Base-by-base conservation (phyloP, 495 filamentous ascomycete genomes). In the Xylaria acuta region DNA sequence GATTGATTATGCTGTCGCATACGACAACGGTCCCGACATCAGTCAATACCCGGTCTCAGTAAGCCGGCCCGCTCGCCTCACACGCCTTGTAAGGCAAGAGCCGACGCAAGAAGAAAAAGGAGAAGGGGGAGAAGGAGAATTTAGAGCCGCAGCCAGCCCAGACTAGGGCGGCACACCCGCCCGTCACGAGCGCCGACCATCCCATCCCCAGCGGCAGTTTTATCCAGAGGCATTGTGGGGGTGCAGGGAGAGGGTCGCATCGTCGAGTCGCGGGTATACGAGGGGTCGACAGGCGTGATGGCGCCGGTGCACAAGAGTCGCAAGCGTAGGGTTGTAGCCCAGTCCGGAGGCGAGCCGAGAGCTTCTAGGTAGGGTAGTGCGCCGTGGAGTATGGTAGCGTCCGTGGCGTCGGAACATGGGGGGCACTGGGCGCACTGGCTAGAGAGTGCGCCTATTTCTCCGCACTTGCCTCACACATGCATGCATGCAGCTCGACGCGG, bases 341-440 rank as follows among this genome's bases (percentile, higher is more conserved):
- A 67, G 32, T 54, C 62, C 62, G 70, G 47, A 72, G 38, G 51
- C 38, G 36, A 72, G 63, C 70, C 70, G 62, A 67, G 63, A 67
- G 70, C 70, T 60, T 66, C 70, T 63, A 72, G 70, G 70, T 72
- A 67, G 70, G 63, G 70, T 53, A 67, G 62, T 72, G 70, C 62
- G 40, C 69, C 69, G 62, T 72, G 41, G 51, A 72, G 53, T 59
- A 51, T 66, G 60, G 69, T 71, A 54, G 69, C 67, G 70, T 60
- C 70, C 70, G 62, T 72, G 60, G 60, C 70, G 63, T 66, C 47
- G 63, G 70, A 67, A 72, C 65, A 34, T 49, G 69, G 68, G 68
- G 38, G 27, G 3, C 30, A 14, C 22, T 59, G 54, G 30, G 27
- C 7, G 6, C 14, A 36, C 30, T 34, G 16, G 45, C 20, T 22